A percentile compares a stretch with the other conserved stretches of the same genome.
Evolutionary conservation across 2,329 filamentous ascomycete genomes (phyloP).

Genomic region (Sporothrix brunneoviolacea): DNA sequence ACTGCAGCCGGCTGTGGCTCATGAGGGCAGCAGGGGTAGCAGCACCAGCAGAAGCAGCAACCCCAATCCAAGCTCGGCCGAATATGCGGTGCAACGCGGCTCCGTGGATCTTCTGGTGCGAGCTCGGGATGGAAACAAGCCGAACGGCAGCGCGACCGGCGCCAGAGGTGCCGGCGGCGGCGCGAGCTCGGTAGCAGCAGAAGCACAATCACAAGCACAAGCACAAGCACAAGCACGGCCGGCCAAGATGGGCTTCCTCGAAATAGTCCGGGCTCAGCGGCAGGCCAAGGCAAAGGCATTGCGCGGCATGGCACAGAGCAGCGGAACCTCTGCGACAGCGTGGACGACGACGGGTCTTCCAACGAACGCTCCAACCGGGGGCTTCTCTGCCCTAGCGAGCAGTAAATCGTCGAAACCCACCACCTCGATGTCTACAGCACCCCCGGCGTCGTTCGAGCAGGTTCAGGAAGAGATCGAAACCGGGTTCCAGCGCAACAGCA

Average conservation of each 20-base stretch:
- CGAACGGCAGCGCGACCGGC: neutral
- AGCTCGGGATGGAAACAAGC: neutral
- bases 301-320: neutral
- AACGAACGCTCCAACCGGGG: neutral
- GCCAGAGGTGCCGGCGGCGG: neutral
- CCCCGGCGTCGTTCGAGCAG: conserved; percentile 1
- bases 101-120: conserved; percentile 12
- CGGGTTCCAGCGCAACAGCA: conserved; percentile 11
- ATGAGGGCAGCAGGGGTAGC: neutral
- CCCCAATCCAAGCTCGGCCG: conserved; percentile 10
- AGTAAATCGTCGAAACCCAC: neutral
- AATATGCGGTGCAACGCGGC: conserved; percentile 13
- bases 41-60: neutral
- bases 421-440: neutral
- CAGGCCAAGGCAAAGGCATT: neutral
- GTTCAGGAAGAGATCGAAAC: conserved; percentile 14
- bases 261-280: conserved; percentile 12
- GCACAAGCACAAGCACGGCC: neutral
- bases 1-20: neutral
- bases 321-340: neutral
- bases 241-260: conserved; percentile 10
- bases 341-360: neutral
- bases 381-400: neutral
- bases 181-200: neutral
- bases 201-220: neutral